Conservation (phyloP, 2,329 filamentous ascomycete genomes). For the Dactylellina cionopaga region DNA sequence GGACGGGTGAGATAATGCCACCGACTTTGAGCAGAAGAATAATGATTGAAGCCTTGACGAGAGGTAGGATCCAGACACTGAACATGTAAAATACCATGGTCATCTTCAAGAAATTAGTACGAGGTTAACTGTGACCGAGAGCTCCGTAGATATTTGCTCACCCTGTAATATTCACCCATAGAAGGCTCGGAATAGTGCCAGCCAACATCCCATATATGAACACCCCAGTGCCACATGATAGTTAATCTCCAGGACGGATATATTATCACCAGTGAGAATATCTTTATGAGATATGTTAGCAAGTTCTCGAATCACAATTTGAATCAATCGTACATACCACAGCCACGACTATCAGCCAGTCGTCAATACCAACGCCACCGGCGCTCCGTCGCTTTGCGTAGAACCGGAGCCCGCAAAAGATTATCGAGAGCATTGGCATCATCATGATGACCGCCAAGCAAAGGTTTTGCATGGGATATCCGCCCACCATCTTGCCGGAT, state of each 20-base stretch:
- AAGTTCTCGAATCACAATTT: background rate
- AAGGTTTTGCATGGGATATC: constrained; percentile 51
- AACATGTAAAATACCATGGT: constrained; percentile 50
- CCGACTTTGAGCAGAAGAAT: constrained; percentile 47
- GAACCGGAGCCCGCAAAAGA: constrained; percentile 40
- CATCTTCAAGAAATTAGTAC: constrained; percentile 15
- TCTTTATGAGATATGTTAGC: constrained; percentile 7
- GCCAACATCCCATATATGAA: constrained; percentile 47
- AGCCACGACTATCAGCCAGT: constrained; percentile 42
- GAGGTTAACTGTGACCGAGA: background rate
- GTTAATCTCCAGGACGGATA: constrained; percentile 49
- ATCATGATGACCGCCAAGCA: constrained; percentile 50
- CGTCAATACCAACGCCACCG: constrained; percentile 37
- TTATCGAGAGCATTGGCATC: constrained; percentile 46
- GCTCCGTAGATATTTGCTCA: background rate
- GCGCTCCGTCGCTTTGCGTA: constrained; percentile 47
- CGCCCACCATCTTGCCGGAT: constrained; percentile 41
- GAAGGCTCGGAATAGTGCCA: constrained; percentile 45
- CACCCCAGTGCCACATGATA: constrained; percentile 48
- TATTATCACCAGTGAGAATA: constrained; percentile 47
- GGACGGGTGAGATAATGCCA: constrained; percentile 45
- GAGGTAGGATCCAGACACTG: constrained; percentile 47
- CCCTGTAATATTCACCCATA: constrained; percentile 46
- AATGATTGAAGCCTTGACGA: constrained; percentile 50
- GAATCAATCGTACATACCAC: constrained; percentile 29